Evolutionary conservation across 768 basidiomycete genomes (phyloP).

Genomic region (Podaxis sp.): DNA sequence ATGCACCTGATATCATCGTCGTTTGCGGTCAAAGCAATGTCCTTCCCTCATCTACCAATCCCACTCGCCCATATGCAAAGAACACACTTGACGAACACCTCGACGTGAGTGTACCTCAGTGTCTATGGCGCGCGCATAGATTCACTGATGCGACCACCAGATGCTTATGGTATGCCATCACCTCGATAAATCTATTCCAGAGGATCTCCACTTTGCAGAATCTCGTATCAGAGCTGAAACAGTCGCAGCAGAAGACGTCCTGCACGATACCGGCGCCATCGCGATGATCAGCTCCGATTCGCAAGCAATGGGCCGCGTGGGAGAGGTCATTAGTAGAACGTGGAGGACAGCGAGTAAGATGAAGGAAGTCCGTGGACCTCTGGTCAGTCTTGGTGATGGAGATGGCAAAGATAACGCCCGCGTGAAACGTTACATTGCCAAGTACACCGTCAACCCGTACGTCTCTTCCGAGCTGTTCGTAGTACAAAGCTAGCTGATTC

Average conservation of each 20-base stretch:
- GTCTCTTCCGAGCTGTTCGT: conserved; percentile 26
- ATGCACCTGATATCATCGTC: conserved; percentile 98
- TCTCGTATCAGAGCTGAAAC: conserved; percentile 97
- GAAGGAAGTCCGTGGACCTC: conserved; percentile 73
- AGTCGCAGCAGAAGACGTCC: conserved; percentile 94
- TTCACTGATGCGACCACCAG: conserved; percentile 36
- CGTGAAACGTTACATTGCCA: conserved; percentile 93
- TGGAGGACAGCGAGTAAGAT: conserved; percentile 99
- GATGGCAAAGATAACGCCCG: conserved; percentile 78
- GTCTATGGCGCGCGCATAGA: not conserved
- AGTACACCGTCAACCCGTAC: conserved; percentile 97
- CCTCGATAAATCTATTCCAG: conserved; percentile 84
- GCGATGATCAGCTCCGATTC: conserved; percentile 97
- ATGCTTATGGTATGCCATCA: conserved; percentile 99
- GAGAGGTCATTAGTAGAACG: conserved; percentile 88
- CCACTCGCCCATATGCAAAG: conserved; percentile 85
- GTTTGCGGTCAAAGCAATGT: conserved; percentile 90
- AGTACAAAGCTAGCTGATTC: not conserved
- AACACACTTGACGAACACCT: conserved; percentile 98
- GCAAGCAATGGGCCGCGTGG: conserved; percentile 98
- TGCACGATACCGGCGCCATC: conserved; percentile 91
- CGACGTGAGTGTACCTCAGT: conserved; percentile 57
- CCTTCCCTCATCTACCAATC: conserved; percentile 94
- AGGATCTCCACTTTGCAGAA: conserved; percentile 95
- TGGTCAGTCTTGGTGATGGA: conserved; percentile 65